Base-by-base conservation (phyloP, 2,329 filamentous ascomycete species). In the Pyrenophora graminea region DNA sequence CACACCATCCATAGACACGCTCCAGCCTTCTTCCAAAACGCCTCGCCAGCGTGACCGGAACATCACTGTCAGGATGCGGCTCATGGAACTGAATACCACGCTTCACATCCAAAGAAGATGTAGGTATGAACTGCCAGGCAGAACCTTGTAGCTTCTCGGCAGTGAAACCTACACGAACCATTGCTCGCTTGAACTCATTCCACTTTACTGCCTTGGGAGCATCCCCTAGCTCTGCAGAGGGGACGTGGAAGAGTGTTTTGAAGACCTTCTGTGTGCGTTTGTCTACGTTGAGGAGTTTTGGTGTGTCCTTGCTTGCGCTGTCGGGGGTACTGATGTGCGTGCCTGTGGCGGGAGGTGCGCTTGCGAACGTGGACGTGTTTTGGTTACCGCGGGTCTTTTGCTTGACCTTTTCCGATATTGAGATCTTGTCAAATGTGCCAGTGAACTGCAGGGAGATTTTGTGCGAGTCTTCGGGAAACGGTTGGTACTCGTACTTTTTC, bases 61-160 rank as follows among this genome's bases (percentile, higher is more conserved):
- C 74, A 63, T 85, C 84, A 0, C 69, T 71, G 1, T 64, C 63
- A 0, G 82, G 81, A 64, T 86, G 83, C 2, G 84, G 83, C 59
- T 85, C 82, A 51, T 86, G 82, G 53, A 86, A 84, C 40, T 84
- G 79, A 23, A 86, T 85, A 23, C 75, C 77, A 6, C 79, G 68
- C 33, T 76, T 69, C 0, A 77, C 71, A 42, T 79, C 74, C 15
- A 77, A 49, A 6, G 56, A 57, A 4, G 1, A 15, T 1, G 6
- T 2, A 8, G 79, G 79, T 9, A 71, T 73, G 53, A 86, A 86
- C 13, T 84, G 79, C 58, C 54, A 87, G 0, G 80, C 80, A 0
- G 80, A 85, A 0, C 83, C 83, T 51, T 85, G 84, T 0, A 86
- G 73, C 66, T 86, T 85, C 64, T 83, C 72, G 0, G 75, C 75